Base-by-base conservation (phyloP, 2,329 filamentous ascomycete species). In the Cladosporium sp. region DNA sequence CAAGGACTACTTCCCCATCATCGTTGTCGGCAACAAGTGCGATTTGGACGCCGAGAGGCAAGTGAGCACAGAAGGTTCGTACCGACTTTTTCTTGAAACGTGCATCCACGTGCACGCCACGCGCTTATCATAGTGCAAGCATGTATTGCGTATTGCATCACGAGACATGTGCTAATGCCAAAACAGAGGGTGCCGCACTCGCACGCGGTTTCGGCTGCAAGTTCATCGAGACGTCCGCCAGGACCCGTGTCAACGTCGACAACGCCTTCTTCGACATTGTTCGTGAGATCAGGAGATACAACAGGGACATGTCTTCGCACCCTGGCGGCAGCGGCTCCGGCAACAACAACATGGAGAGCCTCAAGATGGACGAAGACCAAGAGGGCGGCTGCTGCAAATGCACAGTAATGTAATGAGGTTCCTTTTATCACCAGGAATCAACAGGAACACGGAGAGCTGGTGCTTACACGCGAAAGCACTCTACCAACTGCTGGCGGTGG, bases 1-100 rank as follows among this genome's bases (percentile, higher is more conserved):
- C 84, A 98, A 97, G 88, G 95, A 99, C 82, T 97, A 97, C 80
- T 99, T 99, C 84, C 95, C 95, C 73, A 98, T 99, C 84, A 97
- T 98, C 66, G 91, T 99, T 55, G 95, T 98, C 50, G 95, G 93
- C 74, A 99, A 99, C 88, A 99, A 99, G 86, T 97, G 94, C 82
- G 95, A 99, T 92, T 83, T 99, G 79, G 94, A 97, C 76, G 85
- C 85, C 73, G 94, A 99, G 82, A 88, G 95, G 76, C 91, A 94
- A 75, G 95, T 99, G 67, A 91, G 92, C 70, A 89, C 90, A 83
- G 89, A 96, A 88, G 94, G 94, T 97, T 86, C 70, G 88, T 81
- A 40, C 44, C 37, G 35, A 55, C 31, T 33, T 37, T n/a, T 33
- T 5, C 26, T 18, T 63, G 60, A 56, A 63, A 63, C 60, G 49